A percentile compares a stretch with the other conserved stretches of the same genome.
These are phyloP conservation scores for Neurospora sp. DNA, from an alignment of 495 filamentous ascomycete genomes.

Conservation along the genomic window DNA sequence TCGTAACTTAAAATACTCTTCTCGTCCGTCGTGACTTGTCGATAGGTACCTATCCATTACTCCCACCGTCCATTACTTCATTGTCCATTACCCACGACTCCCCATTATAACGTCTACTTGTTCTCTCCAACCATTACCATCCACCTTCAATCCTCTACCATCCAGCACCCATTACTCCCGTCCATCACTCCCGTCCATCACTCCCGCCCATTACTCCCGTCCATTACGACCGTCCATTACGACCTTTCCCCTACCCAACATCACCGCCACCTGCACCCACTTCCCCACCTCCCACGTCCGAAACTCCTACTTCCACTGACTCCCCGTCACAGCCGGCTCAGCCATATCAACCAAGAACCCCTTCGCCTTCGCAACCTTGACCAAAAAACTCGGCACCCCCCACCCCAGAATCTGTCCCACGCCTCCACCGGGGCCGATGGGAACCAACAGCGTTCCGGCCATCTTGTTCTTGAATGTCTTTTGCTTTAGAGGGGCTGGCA, in stretches of 20 bases:
- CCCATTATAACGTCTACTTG: neutral
- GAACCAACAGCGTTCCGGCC: conserved; percentile 28
- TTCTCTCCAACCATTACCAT: neutral
- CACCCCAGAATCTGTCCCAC: conserved; percentile 42
- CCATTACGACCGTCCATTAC: neutral
- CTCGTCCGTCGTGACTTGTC: neutral
- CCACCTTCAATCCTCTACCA: neutral
- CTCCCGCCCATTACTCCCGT: neutral
- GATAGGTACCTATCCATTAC: neutral
- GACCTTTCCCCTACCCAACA: neutral
- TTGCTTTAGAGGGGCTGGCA: neutral
- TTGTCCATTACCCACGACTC: neutral
- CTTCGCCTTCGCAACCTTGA: conserved; percentile 46
- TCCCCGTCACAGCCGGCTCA: neutral
- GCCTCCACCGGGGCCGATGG: conserved; percentile 42
- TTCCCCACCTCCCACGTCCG: neutral
- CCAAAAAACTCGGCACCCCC: conserved; percentile 39
- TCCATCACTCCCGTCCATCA: neutral
- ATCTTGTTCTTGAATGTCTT: conserved; percentile 29
- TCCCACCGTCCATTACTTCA: neutral
- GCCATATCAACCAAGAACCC: conserved; percentile 30
- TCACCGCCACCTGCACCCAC: neutral
- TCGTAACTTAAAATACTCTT: neutral
- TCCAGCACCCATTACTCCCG: neutral
- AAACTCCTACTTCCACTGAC: neutral